Base-by-base conservation (phyloP, 2,329 filamentous ascomycete species). In the Microcera coccophila region DNA sequence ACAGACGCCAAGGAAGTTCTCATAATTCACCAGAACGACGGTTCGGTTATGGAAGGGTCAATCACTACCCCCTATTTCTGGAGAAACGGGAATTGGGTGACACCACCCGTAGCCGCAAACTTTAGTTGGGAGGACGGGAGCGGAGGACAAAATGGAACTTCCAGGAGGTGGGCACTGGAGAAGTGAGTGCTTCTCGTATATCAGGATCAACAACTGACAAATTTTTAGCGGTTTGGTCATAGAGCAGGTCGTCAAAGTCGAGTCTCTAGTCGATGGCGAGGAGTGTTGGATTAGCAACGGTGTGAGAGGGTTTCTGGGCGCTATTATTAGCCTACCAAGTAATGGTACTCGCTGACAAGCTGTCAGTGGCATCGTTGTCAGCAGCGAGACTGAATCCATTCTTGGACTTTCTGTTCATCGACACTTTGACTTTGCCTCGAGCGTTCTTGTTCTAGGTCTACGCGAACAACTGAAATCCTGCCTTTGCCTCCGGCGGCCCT, bases 211-310 rank as follows among this genome's bases (percentile, higher is more conserved):
- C 22, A 26, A 26, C 22, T 26, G 22, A 26, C 22, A 16, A 10
- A 14, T 33, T 14, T 24, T 20, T 31, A 79, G 75, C 44, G 69
- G 67, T 1, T 67, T 93, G 34, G 90, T 79, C 40, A 71, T 75
- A 21, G 86, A 94, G 59, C 76, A 81, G 49, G 64, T 69, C 3
- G 71, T 95, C 14, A 63, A 63, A n/a, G 71, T 70, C 2, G 67
- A 74, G 11, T 81, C 81, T 5, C 63, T 95, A 11, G 60, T 72
- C 3, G 73, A 87, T 50, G 87, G 84, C 1, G 90, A 96, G 63
- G 75, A 83, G 40, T 85, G 90, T 48, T 95, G 89, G 86, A 68
- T 96, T 40, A 95, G 90, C 63, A 96, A 91, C 63, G 90, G 87
- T 0, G 85, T 91, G 2, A 78, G 85, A 50, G 91, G 91, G 0